Evolutionary conservation across 129 eudicot species (phyloP), one percentile per base, ranked within the genome.

Genomic region (Artemisia argyi): DNA sequence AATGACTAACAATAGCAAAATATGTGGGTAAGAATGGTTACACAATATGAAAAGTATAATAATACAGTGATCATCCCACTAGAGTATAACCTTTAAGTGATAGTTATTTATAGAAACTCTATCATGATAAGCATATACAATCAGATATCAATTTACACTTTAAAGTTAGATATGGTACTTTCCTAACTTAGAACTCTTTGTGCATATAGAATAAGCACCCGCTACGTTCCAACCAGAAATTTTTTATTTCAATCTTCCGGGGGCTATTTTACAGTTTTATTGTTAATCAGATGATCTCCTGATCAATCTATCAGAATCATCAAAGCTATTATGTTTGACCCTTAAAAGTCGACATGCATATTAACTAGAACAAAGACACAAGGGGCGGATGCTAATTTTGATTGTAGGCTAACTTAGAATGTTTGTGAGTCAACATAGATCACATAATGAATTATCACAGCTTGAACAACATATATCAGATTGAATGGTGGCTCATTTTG

Each of bases 11-110:
- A 74, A 42, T 53, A 46, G 28, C 20, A 18, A 39, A 50, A 46
- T 68, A 76, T 68, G 69, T 77, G 81, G 81, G 61, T 69, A 56
- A 61, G 76, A 76, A 67, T 67, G 68, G 32, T 67, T 68, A 13
- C 4, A 76, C 24, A 48, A 19, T 28, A 3, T 60, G 1, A 12
- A 50, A 44, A n/a, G 59, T 19, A 58, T 32, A 50, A 73, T 9
- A 51, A 58, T 58, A 61, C 28, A 18, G 16, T 18, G 74, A 76
- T 20, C 22, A 20, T 68, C 52, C 80, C 80, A 59, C 69, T 75
- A 75, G 61, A 16, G 24, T 16, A 58, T 67, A 47, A 39, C 68
- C 79, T 66, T 75, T 67, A 22, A 59, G 75, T 59, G 30, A 49
- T 76, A 1, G 56, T 55, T 76, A 68, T 60, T 32, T 32, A 51